Conservation (phyloP, 2,329 filamentous ascomycete species). For the Cordyceps tenuipes region DNA sequence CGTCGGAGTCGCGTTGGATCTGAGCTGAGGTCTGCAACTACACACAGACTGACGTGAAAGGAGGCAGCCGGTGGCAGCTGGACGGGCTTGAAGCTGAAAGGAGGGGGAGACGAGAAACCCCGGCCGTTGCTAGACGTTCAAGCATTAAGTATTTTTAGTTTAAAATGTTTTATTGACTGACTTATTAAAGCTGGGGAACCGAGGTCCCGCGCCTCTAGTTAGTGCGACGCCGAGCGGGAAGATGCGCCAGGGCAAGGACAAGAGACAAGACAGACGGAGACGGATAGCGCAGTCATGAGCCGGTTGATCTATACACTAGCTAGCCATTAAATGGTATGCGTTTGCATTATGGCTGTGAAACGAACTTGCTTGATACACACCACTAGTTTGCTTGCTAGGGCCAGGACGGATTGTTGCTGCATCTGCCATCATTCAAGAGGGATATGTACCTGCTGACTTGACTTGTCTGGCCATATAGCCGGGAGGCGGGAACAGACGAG, state of each 20-base stretch:
- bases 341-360: background rate
- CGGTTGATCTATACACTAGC: too few species aligned
- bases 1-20: background rate
- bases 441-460: too few species aligned
- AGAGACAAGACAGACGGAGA: too few species aligned
- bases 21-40: background rate
- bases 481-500: background rate
- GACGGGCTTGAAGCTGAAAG: background rate
- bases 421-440: too few species aligned
- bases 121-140: background rate
- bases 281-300: too few species aligned
- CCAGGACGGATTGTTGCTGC: background rate
- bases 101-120: background rate
- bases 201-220: slow-evolving; percentile 3
- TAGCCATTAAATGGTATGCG: background rate
- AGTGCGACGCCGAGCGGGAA: background rate
- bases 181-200: background rate
- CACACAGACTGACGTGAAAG: background rate
- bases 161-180: too few species aligned
- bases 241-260: too few species aligned
- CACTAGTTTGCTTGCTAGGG: background rate
- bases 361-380: background rate
- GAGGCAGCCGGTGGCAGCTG: too few species aligned
- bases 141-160: background rate
- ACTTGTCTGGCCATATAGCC: background rate